Evolutionary conservation across 805 yeast species (phyloP).

Genomic region (Zygosaccharomyces bailii): DNA sequence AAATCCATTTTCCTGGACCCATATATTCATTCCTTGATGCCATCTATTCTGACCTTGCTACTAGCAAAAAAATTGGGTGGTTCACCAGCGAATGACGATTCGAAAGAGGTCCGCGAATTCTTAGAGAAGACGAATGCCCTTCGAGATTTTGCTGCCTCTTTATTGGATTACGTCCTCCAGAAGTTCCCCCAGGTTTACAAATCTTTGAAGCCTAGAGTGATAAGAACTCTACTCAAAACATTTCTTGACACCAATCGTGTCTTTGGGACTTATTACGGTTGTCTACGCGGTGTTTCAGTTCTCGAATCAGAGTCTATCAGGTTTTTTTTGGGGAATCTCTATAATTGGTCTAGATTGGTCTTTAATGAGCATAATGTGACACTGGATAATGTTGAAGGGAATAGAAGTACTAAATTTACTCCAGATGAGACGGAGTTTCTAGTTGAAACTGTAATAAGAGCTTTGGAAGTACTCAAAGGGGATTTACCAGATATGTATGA

Average conservation of each 20-base stretch:
- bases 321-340: slow-evolving; percentile 78
- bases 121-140: slow-evolving; percentile 51
- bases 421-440: slow-evolving; percentile 49
- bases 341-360: slow-evolving; percentile 70
- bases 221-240: slow-evolving; percentile 88
- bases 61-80: slow-evolving; percentile 85
- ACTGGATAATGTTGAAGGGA: slow-evolving; percentile 20
- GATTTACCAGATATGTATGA: slow-evolving; percentile 32
- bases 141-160: slow-evolving; percentile 83
- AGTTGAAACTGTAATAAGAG: slow-evolving; percentile 50
- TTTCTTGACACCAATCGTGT: slow-evolving; percentile 81
- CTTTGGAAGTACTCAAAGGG: slow-evolving; percentile 47
- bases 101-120: slow-evolving; percentile 31
- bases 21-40: slow-evolving; percentile 93
- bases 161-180: slow-evolving; percentile 72
- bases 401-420: slow-evolving; percentile 31
- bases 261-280: slow-evolving; percentile 88
- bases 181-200: slow-evolving; percentile 83
- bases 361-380: slow-evolving; percentile 37
- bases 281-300: slow-evolving; percentile 77
- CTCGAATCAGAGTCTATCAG: slow-evolving; percentile 87
- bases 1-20: slow-evolving; percentile 88
- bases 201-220: slow-evolving; percentile 87
- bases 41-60: slow-evolving; percentile 86
- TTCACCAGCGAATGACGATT: slow-evolving; percentile 33